Evolutionary conservation across 1,139 yeast genomes (phyloP).

Genomic region (Tardiomyces blankii): DNA sequence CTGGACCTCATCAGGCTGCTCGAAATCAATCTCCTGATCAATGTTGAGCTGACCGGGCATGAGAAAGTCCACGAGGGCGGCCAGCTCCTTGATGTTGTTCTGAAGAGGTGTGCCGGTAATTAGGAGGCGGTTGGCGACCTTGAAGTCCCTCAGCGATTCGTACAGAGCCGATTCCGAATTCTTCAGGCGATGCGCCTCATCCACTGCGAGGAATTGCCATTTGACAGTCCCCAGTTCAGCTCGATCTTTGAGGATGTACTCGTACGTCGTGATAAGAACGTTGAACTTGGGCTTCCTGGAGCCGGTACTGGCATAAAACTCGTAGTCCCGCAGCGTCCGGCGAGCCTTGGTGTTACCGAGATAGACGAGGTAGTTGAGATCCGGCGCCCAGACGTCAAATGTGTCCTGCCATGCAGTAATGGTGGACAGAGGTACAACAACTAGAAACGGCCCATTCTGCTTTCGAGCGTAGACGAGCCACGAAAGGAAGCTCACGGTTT

Average conservation of each 20-base stretch:
- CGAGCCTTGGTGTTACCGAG: constrained; percentile 89
- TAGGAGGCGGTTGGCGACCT: constrained; percentile 70
- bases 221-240: constrained; percentile 66
- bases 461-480: constrained; percentile 93
- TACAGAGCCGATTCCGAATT: constrained; percentile 90
- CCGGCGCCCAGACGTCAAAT: constrained; percentile 96
- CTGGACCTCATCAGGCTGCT: constrained; percentile 74
- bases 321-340: constrained; percentile 70
- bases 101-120: constrained; percentile 98
- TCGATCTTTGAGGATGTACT: constrained; percentile 84
- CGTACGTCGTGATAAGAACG: constrained; percentile 83
- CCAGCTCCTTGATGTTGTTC: constrained; percentile 88
- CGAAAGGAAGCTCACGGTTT: constrained; percentile 86
- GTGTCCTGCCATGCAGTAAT: constrained; percentile 99
- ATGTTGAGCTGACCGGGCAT: constrained; percentile 91
- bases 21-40: constrained; percentile 92
- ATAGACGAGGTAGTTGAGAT: constrained; percentile 81
- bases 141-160: constrained; percentile 75
- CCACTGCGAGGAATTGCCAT: constrained; percentile 97
- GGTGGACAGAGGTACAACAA: constrained; percentile 93
- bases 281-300: constrained; percentile 71
- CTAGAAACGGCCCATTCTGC: constrained; percentile 93
- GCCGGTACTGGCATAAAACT: constrained; percentile 52
- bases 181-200: constrained; percentile 94
- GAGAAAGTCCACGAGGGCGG: constrained; percentile 86